Evolutionary conservation across 2,329 filamentous ascomycete genomes (phyloP), one percentile per base, ranked within the genome.

Genomic region (Cadophora sp.): DNA sequence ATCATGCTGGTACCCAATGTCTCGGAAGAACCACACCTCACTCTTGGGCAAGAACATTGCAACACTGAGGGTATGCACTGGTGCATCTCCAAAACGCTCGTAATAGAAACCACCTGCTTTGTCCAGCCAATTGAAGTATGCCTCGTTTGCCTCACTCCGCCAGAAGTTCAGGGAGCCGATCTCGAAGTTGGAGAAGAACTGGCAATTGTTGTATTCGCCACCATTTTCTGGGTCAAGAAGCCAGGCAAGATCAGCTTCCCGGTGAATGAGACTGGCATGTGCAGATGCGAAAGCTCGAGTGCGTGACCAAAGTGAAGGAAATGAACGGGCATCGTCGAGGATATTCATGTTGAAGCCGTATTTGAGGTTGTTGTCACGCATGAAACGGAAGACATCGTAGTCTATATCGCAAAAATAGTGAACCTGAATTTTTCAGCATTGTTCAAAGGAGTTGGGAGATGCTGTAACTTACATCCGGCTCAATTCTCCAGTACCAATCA

Each of bases 161-260:
- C 98, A 88, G 92, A 95, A 98, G 74, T 96, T 87, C 43, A 98
- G 84, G 79, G 90, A 95, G 71, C 94, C 96, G 73, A 98, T 91
- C 79, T 98, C 96, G 73, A 98, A 99, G 83, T 98, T 99, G 77
- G 94, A 97, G 94, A 96, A 99, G 90, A 98, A 98, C 79, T 98
- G 96, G 82, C 96, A 99, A 78, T 94, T 89, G 83, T 97, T 99
- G 84, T 98, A 98, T 9, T 87, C 93, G 68, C 94, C 88, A 62
- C 94, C 94, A 61, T 87, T 88, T 72, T 97, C 92, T 8, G 74
- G 56, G 72, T 97, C 93, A 74, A 92, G 96, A 72, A 99, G 82
- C 82, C 97, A 98, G 4, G 83, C 85, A 87, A 98, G 89, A 2
- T 91, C 91, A 81, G 97, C 97, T 75, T 87, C 89, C 70, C 91